Base-by-base conservation (phyloP, 139 green algal species). In the Nannochloris sp. region DNA sequence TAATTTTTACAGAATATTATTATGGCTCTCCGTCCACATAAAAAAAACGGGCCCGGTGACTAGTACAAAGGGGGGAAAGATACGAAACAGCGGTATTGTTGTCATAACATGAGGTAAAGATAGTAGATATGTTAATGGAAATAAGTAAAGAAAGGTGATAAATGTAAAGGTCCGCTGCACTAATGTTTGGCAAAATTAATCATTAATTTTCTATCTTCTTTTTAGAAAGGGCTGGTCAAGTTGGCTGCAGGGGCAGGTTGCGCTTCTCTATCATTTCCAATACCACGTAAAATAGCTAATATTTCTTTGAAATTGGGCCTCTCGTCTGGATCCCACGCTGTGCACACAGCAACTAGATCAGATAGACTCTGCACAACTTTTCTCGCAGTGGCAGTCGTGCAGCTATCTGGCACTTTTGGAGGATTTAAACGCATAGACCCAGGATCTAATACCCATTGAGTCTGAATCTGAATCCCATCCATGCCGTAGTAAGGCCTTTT, bases 381-480 rank as follows among this genome's bases (percentile, higher is more conserved):
- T 8, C 46, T 54, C 9, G 57, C 45, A 10, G 30, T 10, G 3
- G 48, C 34, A 3, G 56, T 14, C 29, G 37, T 29, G 14, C 30
- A 4, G 27, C 24, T 29, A 31, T 65, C 37, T 0, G 67, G 67
- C 31, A 76, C 35, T 4, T 13, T 36, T 31, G 51, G 46, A 13
- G 31, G 25, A 31, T 63, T 63, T 33, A 79, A 65, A 25, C 53
- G 39, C 68, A 79, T 78, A 27, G 37, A 38, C 35, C 65, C 35
- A 4, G 72, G 72, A 4, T 79, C 60, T 31, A 79, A 31, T 5
- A 68, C 46, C 72, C 72, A 79, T 61, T 68, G 68, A 27, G 68
- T 79, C 64, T 79, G 72, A 27, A 79, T 78, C 33, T 79, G 68
- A 31, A 73, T 73, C 15, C 58, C 71, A 15, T 78, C 71, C 71